A percentile compares a stretch with the other conserved stretches of the same genome.
Conservation (phyloP, 192 early-diverging fungal genomes). For the Coemansia sp. region DNA sequence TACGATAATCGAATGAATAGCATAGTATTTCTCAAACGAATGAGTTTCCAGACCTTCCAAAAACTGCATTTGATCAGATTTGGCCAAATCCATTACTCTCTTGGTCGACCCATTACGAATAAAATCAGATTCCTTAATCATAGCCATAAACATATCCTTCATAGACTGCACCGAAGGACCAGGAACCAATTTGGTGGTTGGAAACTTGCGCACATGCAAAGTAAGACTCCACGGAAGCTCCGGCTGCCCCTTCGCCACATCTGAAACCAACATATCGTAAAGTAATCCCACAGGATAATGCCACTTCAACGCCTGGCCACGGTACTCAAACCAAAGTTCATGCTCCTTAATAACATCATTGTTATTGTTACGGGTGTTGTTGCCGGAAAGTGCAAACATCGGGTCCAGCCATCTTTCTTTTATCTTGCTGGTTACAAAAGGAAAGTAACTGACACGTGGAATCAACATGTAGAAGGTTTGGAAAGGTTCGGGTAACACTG, state of each 20-base stretch:
- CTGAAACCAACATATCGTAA: constrained; percentile 62
- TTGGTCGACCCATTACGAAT: constrained; percentile 80
- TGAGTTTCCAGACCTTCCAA: constrained; percentile 66
- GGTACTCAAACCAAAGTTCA: constrained; percentile 73
- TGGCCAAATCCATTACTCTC: constrained; percentile 82
- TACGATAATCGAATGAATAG: constrained; percentile 35
- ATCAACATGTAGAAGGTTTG: constrained; percentile 49
- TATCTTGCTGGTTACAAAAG: constrained; percentile 25
- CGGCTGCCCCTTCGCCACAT: constrained; percentile 11
- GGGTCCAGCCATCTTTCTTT: constrained; percentile 50
- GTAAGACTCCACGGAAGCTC: constrained; percentile 76
- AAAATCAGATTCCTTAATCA: constrained; percentile 87
- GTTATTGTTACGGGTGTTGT: not conserved
- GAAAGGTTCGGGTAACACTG: constrained; percentile 49
- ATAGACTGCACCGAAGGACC: constrained; percentile 58
- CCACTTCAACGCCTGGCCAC: constrained; percentile 76
- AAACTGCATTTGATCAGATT: constrained; percentile 76
- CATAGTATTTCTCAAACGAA: constrained; percentile 50
- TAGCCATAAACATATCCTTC: constrained; percentile 82
- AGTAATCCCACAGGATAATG: constrained; percentile 87
- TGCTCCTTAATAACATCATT: constrained; percentile 25
- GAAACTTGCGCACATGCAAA: constrained; percentile 75
- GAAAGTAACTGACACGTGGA: constrained; percentile 43
- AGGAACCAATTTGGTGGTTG: constrained; percentile 64
- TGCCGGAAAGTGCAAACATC: constrained; percentile 34